A percentile compares a stretch with the other conserved stretches of the same genome.
Conservation (phyloP, 148 eudicot species). For the Spergularia marina region DNA sequence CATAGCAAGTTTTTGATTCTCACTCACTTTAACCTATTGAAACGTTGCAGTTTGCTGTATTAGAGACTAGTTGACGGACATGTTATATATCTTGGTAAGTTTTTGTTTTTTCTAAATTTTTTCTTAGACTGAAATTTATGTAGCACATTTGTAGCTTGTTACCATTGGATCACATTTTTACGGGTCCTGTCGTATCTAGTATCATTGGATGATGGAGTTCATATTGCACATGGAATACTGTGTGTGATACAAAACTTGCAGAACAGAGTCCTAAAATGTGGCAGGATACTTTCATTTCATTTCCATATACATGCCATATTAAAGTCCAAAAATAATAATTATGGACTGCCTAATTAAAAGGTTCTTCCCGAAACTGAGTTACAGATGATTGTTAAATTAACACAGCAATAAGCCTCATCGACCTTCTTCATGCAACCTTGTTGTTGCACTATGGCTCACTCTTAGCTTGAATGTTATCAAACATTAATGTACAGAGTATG, state of each 20-base stretch:
- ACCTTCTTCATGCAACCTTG: constrained; percentile 14
- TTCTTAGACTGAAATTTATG: too few species aligned
- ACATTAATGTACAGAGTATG: not conserved
- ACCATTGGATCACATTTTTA: too few species aligned
- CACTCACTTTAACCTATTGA: not conserved
- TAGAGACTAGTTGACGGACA: not conserved
- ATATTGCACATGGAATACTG: not conserved
- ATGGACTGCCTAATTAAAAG: constrained; percentile 12
- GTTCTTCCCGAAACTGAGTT: not conserved
- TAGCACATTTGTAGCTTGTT: too few species aligned
- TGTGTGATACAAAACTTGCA: not conserved
- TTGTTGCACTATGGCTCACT: constrained; percentile 8
- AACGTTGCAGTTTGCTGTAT: constrained; percentile 8
- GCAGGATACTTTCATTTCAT: constrained; percentile 25
- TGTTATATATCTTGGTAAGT: not conserved
- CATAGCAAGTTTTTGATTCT: not conserved
- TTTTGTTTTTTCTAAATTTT: too few species aligned
- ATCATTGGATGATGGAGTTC: too few species aligned
- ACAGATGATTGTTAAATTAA: not conserved
- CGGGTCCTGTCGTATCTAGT: too few species aligned
- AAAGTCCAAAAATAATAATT: not conserved
- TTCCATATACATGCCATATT: constrained; percentile 18
- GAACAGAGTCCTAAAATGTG: constrained; percentile 4
- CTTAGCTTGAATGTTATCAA: not conserved
- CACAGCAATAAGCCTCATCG: constrained; percentile 10